Conservation (phyloP, 164 flowering plant species). For the Paratinospora sagittata region DNA sequence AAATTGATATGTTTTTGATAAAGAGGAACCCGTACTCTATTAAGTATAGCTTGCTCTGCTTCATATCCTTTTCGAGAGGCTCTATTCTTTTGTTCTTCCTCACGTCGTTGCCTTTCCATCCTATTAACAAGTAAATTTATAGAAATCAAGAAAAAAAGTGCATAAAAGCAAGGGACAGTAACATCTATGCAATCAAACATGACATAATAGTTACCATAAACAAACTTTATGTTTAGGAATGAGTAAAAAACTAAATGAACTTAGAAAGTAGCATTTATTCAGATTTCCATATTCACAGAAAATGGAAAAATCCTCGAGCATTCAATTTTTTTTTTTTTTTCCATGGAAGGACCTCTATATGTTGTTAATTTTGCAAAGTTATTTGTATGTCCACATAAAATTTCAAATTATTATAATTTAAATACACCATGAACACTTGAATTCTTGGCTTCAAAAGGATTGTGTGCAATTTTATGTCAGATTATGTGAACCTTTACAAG, state of each 20-base stretch:
- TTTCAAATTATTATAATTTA: no score
- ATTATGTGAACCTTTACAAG: no score
- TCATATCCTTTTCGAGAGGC: conserved; percentile 75
- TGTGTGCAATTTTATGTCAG: no score
- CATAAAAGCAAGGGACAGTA: neutral
- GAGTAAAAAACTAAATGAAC: neutral
- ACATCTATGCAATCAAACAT: neutral
- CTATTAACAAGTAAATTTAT: conserved; percentile 27
- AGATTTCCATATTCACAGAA: no score
- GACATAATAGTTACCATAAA: neutral
- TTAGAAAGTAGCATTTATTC: neutral
- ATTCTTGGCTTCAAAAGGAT: no score
- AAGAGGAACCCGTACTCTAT: conserved; percentile 48
- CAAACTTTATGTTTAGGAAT: neutral
- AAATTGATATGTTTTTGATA: neutral
- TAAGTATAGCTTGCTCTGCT: conserved; percentile 73
- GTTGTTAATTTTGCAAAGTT: no score
- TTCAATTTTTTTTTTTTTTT: no score
- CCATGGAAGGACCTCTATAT: no score
- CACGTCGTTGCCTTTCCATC: conserved; percentile 97
- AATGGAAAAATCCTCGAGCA: no score
- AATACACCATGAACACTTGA: no score
- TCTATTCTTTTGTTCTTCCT: conserved; percentile 70
- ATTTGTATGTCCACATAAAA: no score
- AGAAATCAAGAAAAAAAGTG: neutral